phyloP scores from a whole-genome alignment of 192 early-diverging fungal species.

The Entomortierella lignicola region DNA sequence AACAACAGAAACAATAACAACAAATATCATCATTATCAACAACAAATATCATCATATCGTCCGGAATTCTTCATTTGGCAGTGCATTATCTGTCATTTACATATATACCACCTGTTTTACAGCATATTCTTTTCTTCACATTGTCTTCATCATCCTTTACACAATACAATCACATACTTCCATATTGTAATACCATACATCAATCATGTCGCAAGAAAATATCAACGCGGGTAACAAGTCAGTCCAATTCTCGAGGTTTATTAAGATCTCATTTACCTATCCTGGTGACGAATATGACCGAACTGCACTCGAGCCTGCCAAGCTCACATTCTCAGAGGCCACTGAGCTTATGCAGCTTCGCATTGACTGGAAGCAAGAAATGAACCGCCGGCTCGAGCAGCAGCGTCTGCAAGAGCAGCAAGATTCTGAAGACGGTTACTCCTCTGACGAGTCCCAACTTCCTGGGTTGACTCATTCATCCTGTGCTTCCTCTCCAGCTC shows the following conservation, averaged over 20 bases:
- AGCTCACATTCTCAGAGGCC: conserved; percentile 50
- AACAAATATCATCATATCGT: not conserved
- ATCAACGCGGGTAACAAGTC: conserved; percentile 35
- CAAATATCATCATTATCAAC: not conserved
- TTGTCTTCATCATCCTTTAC: not conserved
- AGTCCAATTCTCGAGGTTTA: conserved; percentile 53
- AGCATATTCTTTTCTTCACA: conserved; percentile 1
- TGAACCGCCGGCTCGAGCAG: conserved; percentile 40
- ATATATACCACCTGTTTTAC: not conserved
- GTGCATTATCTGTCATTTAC: not conserved
- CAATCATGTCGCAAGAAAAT: conserved; percentile 15
- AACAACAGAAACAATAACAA: not conserved
- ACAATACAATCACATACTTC: conserved; percentile 5
- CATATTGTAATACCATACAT: not conserved
- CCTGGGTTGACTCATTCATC: not conserved
- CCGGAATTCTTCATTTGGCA: no score
- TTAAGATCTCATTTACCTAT: conserved; percentile 54
- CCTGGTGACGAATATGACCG: conserved; percentile 58
- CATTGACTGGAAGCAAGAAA: conserved; percentile 52
- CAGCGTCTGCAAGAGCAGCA: conserved; percentile 9
- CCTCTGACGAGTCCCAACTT: conserved; percentile 20
- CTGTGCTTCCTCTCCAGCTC: not conserved
- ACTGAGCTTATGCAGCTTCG: conserved; percentile 51
- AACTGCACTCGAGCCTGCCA: conserved; percentile 50
- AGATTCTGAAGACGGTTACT: conserved; percentile 31